These are phyloP conservation scores for Aspergillus latus DNA, from an alignment of 2,329 filamentous ascomycete genomes.

Conservation along the genomic window DNA sequence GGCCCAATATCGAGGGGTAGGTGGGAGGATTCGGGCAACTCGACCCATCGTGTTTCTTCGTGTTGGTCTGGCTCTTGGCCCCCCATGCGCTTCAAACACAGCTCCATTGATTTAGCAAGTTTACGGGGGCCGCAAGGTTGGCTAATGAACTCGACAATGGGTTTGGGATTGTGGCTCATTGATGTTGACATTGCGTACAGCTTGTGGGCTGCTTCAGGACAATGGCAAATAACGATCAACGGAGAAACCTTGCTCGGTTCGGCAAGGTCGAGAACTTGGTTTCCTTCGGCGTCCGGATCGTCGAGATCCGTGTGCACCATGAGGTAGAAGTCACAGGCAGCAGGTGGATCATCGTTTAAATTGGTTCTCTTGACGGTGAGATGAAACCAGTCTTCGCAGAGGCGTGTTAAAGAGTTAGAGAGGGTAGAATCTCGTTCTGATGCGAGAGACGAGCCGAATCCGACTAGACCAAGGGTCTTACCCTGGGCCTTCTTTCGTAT, in stretches of 20 bases:
- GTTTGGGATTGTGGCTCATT: neutral
- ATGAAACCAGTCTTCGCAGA: slow-evolving; percentile 19
- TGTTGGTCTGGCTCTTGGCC: neutral
- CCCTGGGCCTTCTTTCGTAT: slow-evolving; percentile 1
- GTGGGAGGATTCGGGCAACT: slow-evolving; percentile 23
- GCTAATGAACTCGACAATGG: slow-evolving; percentile 34
- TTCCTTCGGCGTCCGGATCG: neutral
- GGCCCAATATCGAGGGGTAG: slow-evolving; percentile 21
- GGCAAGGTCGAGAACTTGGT: neutral
- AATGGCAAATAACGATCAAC: slow-evolving; percentile 32
- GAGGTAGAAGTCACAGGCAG: slow-evolving; percentile 24
- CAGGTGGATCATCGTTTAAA: neutral
- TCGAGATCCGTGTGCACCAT: slow-evolving; percentile 28
- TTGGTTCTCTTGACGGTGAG: neutral
- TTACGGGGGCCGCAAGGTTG: slow-evolving; percentile 38
- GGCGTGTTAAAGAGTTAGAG: slow-evolving; percentile 20
- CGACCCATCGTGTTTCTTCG: slow-evolving; percentile 19
- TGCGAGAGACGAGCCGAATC: slow-evolving; percentile 18
- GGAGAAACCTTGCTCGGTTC: slow-evolving; percentile 16
- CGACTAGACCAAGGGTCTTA: slow-evolving; percentile 24
- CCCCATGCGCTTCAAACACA: slow-evolving; percentile 20
- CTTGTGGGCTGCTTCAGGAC: slow-evolving; percentile 23
- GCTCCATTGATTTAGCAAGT: slow-evolving; percentile 21
- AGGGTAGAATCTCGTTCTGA: slow-evolving; percentile 5
- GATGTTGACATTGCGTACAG: slow-evolving; percentile 11